Evolutionary conservation across 495 filamentous ascomycete genomes (phyloP).

Genomic region (Penicillium flavigenum): DNA sequence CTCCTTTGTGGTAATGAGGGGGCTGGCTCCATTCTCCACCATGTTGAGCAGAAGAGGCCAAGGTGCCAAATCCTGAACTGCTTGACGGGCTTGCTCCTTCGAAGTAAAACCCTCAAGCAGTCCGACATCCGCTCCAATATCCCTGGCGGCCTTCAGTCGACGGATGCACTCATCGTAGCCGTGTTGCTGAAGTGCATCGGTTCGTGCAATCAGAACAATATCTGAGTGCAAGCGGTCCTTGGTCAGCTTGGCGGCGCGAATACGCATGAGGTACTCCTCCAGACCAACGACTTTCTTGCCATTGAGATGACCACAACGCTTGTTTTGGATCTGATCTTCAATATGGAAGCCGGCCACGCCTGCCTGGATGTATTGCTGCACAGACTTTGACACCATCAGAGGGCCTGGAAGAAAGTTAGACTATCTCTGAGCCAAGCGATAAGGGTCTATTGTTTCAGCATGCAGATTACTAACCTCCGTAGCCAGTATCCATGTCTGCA

Average conservation of each 20-base stretch:
- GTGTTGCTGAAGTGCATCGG: slow-evolving; percentile 61
- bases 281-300: slow-evolving; percentile 60
- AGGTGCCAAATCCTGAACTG: slow-evolving; percentile 53
- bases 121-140: slow-evolving; percentile 61
- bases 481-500: slow-evolving; percentile 70
- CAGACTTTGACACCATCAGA: slow-evolving; percentile 60
- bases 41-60: slow-evolving; percentile 64
- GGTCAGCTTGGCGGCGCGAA: slow-evolving; percentile 53
- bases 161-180: slow-evolving; percentile 62
- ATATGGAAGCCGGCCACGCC: slow-evolving; percentile 71
- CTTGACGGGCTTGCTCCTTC: slow-evolving; percentile 52
- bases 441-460: not conserved
- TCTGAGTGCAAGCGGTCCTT: slow-evolving; percentile 51
- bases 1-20: slow-evolving; percentile 55
- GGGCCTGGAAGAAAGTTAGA: slow-evolving; percentile 40
- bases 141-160: slow-evolving; percentile 55
- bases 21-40: slow-evolving; percentile 60
- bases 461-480: slow-evolving; percentile 47
- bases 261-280: slow-evolving; percentile 54
- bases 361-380: slow-evolving; percentile 63
- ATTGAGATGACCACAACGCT: slow-evolving; percentile 62
- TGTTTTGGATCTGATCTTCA: slow-evolving; percentile 67
- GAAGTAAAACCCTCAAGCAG: slow-evolving; percentile 64
- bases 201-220: slow-evolving; percentile 68
- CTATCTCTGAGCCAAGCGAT: not conserved